A percentile compares a stretch with the other conserved stretches of the same genome.
Evolutionary conservation across 192 early-diverging fungal genomes (phyloP).

Genomic region (Polychytrium aggregatum): DNA sequence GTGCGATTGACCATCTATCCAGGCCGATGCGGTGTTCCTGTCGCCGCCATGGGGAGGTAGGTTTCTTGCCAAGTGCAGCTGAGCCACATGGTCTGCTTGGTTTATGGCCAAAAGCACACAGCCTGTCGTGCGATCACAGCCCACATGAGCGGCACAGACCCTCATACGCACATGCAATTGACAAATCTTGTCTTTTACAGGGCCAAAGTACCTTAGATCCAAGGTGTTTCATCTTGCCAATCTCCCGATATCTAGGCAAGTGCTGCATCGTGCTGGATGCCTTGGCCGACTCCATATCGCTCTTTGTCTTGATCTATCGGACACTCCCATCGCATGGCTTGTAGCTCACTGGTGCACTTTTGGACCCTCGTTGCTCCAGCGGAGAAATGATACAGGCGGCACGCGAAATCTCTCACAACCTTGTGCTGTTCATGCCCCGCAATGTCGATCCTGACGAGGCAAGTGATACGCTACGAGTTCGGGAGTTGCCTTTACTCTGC

Average conservation of each 20-base stretch:
- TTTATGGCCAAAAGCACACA: background rate
- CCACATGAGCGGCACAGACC: too few relatives aligned
- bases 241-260: conserved; percentile 64
- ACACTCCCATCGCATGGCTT: too few relatives aligned
- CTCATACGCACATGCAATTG: background rate
- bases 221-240: conserved; percentile 57
- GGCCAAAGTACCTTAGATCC: conserved; percentile 57
- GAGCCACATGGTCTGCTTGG: background rate
- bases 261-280: background rate
- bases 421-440: conserved; percentile 78
- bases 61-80: background rate
- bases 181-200: conserved; percentile 4
- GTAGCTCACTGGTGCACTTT: too few relatives aligned
- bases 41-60: conserved; percentile 92
- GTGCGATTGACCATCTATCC: conserved; percentile 7
- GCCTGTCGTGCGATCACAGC: background rate
- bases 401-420: conserved; percentile 54
- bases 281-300: background rate
- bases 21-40: conserved; percentile 84
- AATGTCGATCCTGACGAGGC: conserved; percentile 63
- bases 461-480: background rate
- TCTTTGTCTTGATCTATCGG: too few relatives aligned
- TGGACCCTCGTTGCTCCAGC: conserved; percentile 24
- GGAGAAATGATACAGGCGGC: conserved; percentile 52
- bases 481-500: background rate